Conservation (phyloP, 2,329 filamentous ascomycete genomes). For the Metarhizium sp. region DNA sequence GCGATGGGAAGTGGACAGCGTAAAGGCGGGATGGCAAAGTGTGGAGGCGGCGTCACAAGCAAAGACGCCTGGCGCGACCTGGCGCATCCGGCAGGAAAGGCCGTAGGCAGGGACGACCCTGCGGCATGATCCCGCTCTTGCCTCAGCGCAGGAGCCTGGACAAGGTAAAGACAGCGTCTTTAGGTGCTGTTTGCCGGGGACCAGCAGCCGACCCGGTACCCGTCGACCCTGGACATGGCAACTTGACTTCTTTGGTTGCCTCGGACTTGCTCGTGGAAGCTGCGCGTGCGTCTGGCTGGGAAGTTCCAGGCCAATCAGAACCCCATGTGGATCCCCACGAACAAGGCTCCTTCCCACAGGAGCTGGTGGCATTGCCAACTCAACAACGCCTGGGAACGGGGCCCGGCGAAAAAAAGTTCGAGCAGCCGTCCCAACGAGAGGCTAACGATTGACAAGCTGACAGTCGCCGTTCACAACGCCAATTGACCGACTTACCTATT, state of each 20-base stretch:
- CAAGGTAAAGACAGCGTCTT: neutral
- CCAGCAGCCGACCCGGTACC: no score
- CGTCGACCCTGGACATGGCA: no score
- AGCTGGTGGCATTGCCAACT: neutral
- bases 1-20: neutral
- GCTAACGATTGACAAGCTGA: neutral
- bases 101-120: no score
- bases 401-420: constrained; percentile 17
- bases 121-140: no score
- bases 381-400: neutral
- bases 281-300: neutral
- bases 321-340: constrained; percentile 11
- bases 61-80: neutral
- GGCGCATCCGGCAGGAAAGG: neutral
- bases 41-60: constrained; percentile 5
- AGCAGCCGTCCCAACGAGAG: neutral
- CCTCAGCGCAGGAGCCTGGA: no score
- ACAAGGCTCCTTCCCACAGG: constrained; percentile 3
- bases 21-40: neutral
- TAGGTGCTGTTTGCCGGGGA: neutral
- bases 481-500: neutral
- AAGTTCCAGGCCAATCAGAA: constrained; percentile 16
- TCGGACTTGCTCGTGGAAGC: neutral
- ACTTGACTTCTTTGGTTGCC: neutral
- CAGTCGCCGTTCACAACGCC: neutral